Base-by-base conservation (phyloP, 139 green algal genomes). In the Tetraselmis striata region DNA sequence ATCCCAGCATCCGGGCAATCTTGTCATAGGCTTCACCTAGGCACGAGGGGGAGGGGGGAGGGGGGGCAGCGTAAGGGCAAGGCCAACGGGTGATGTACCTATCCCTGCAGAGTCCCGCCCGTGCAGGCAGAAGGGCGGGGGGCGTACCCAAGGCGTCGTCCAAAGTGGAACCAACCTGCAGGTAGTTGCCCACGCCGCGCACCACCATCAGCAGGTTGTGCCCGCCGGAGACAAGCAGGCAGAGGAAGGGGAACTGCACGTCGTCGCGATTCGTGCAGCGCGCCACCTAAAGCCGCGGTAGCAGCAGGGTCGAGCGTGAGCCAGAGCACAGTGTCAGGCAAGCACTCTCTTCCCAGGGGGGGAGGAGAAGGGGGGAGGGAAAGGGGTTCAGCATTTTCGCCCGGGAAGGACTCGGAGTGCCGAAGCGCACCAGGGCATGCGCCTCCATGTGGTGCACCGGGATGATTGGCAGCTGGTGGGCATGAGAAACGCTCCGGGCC, bases 381-480 rank as follows among this genome's bases (percentile, higher is more conserved):
- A n/a, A n/a, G n/a, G 58, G 22, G 58, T 75, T 23, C 58, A 75
- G 22, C 58, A 18, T 75, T 18, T 18, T 23, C 58, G 58, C 58
- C 58, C 22, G 22, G 58, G 22, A 18, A 18, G 22, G 22, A 23
- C 58, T 75, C 58, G 58, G n/a, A n/a, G n/a, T n/a, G n/a, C n/a
- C n/a, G n/a, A n/a, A n/a, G n/a, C n/a, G n/a, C 28, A 99, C 92
- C n/a, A 99, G 87, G 0, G 95, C 92, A 83, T 99, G 97, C 1
- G 96, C 97, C 89, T 99, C 97, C 96, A 99, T 98, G 87, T 99
- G 97, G 82, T 99, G 97, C 23, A 99, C 90, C 2, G 87, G 85
- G 2, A 99, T 86, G 0, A 99, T 82, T 0, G 93, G 93, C 24
- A 98, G 78, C 1, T 79, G 31, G 84, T 94, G 84, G 28, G 80